Conservation (phyloP, 371 early-diverging fungal genomes). For the Apophysomyces trapeziformis region DNA sequence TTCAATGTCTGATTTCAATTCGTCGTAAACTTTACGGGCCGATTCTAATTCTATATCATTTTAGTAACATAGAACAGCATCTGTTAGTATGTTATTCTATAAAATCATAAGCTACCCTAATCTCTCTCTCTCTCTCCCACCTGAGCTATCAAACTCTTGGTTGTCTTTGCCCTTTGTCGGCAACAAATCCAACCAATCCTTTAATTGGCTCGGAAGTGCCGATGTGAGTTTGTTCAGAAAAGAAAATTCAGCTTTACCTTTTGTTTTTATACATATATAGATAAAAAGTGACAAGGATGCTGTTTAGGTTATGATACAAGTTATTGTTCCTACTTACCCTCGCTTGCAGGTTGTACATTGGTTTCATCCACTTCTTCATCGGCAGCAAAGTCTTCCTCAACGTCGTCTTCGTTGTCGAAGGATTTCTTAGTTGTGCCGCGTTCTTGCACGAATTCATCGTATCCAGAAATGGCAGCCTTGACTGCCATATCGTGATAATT, state of each 20-base stretch:
- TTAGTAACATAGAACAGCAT: too few species aligned
- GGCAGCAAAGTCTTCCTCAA: constrained; percentile 15
- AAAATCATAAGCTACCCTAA: too few species aligned
- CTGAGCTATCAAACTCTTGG: constrained; percentile 12
- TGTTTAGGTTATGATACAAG: not conserved
- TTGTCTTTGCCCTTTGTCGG: not conserved
- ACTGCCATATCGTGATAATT: constrained; percentile 83
- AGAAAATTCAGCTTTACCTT: constrained; percentile 20
- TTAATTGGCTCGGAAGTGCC: constrained; percentile 21
- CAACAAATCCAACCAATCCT: constrained; percentile 9
- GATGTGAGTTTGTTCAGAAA: constrained; percentile 14
- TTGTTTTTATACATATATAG: not conserved
- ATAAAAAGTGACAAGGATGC: too few species aligned
- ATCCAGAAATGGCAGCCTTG: constrained; percentile 62
- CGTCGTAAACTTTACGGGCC: constrained; percentile 41
- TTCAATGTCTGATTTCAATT: constrained; percentile 40
- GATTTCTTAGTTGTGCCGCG: constrained; percentile 30
- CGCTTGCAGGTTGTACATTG: constrained; percentile 15
- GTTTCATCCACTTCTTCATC: constrained; percentile 22
- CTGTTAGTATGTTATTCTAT: too few species aligned
- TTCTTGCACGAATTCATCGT: constrained; percentile 58
- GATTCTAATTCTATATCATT: constrained; percentile 38
- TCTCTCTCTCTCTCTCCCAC: constrained; percentile 9
- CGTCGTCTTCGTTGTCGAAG: constrained; percentile 31
- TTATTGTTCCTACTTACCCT: constrained; percentile 18